Base-by-base conservation (phyloP, 345 rosid genomes). In the Aquilaria sinensis region DNA sequence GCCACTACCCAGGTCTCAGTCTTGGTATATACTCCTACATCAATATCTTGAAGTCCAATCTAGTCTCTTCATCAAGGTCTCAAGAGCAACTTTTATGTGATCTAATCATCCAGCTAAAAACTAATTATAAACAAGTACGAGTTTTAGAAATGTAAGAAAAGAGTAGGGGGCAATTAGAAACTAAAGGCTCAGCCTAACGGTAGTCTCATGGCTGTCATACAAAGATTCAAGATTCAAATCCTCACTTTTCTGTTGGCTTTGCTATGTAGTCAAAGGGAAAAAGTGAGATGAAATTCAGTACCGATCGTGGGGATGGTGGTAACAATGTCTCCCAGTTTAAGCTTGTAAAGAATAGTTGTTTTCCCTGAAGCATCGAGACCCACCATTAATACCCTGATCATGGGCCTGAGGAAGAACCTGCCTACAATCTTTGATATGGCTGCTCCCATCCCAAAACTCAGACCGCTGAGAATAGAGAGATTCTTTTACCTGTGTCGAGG, bases 301-400 rank as follows among this genome's bases (percentile, higher is more conserved):
- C 91, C 94, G 0, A 85, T 78, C 29, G 92, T 90, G 47, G 92
- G 85, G 6, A 62, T 58, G 5, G 90, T 80, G 37, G 78, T 68
- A 51, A 87, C 81, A n/a, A 75, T 57, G 6, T 82, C 82, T 46
- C 97, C 96, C 10, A 85, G 84, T 75, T 77, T 85, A 12, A 87
- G 78, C 78, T 80, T 87, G 80, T 72, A 84, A 53, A 90, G 79
- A 68, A 87, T 79, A 58, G 87, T 81, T 57, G 96, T 78, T 72
- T 87, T 87, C 63, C 95, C 89, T 1, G 91, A 86, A 67, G 68
- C 80, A 67, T 86, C 89, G 63, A 87, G 94, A 67, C 91, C 92
- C 16, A 86, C 79, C 94, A 83, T 87, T 60, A 85, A 65, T 49
- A 85, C 75, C 69, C 79, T 81, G 50, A 74, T 59, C 66, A 46